A percentile compares a stretch with the other conserved stretches of the same genome.
These are phyloP conservation scores for Acanthochlamys bracteata DNA, from an alignment of 106 monocot genomes.

Conservation along the genomic window DNA sequence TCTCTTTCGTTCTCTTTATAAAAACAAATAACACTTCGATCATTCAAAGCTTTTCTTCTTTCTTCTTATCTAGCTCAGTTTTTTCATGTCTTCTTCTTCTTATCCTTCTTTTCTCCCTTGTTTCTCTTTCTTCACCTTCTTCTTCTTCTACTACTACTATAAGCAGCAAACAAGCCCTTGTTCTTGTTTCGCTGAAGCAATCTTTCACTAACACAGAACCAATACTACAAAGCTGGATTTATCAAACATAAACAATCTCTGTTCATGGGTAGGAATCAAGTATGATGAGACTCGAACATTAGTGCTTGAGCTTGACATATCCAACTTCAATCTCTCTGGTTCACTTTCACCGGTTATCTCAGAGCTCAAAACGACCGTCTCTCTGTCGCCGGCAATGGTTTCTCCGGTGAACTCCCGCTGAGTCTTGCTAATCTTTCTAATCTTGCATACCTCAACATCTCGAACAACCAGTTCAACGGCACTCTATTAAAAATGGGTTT, in stretches of 20 bases:
- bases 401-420: slow-evolving; percentile 33
- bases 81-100: slow-evolving; percentile 19
- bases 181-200: slow-evolving; percentile 48
- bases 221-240: slow-evolving; percentile 33
- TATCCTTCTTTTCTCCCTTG: slow-evolving; percentile 10
- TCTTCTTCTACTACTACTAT: neutral
- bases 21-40: slow-evolving; percentile 5
- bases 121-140: neutral
- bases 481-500: slow-evolving; percentile 31
- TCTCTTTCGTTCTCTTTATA: slow-evolving; percentile 17
- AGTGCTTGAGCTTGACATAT: slow-evolving; percentile 47
- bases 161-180: slow-evolving; percentile 35
- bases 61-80: slow-evolving; percentile 1
- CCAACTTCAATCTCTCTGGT: slow-evolving; percentile 64
- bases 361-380: slow-evolving; percentile 16
- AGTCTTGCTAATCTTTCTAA: slow-evolving; percentile 12
- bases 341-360: slow-evolving; percentile 26
- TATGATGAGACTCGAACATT: slow-evolving; percentile 23
- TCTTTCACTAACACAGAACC: slow-evolving; percentile 21
- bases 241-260: slow-evolving; percentile 25
- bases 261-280: slow-evolving; percentile 53
- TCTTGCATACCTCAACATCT: slow-evolving; percentile 45
- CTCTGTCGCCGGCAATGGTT: slow-evolving; percentile 30
- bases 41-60: neutral
- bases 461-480: slow-evolving; percentile 70